Evolutionary conservation across 306 rosid genomes (phyloP).

Genomic region (Vicia sativa): DNA sequence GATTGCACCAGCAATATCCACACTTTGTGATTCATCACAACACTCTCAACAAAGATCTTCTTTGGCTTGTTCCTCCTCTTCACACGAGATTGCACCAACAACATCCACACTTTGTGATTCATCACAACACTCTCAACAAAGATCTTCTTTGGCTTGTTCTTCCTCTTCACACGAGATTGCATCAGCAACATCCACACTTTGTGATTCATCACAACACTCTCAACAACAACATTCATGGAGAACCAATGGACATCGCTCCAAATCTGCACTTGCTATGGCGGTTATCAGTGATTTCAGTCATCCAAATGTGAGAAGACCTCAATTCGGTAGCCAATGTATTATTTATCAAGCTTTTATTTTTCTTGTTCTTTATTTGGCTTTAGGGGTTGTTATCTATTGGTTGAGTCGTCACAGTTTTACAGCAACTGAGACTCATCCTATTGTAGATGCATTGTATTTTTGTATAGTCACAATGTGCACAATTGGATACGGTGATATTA

Average conservation of each 20-base stretch:
- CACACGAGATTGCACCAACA: no score
- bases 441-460: constrained; percentile 88
- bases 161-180: no score
- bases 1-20: neutral
- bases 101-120: no score
- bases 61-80: no score
- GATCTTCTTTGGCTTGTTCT: no score
- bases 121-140: no score
- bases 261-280: constrained; percentile 92
- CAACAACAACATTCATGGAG: no score
- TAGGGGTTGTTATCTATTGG: constrained; percentile 80
- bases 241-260: constrained; percentile 74
- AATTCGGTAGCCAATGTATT: constrained; percentile 54
- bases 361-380: constrained; percentile 59
- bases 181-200: no score
- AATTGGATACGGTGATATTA: constrained; percentile 92
- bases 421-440: constrained; percentile 71
- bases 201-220: no score
- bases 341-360: constrained; percentile 67
- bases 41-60: neutral
- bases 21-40: constrained; percentile 25
- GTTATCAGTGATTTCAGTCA: constrained; percentile 55
- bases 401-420: constrained; percentile 60
- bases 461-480: constrained; percentile 98
- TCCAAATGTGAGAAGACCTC: constrained; percentile 49